Conservation (phyloP, 1,139 yeast genomes). For the Waltiozyma solani region DNA sequence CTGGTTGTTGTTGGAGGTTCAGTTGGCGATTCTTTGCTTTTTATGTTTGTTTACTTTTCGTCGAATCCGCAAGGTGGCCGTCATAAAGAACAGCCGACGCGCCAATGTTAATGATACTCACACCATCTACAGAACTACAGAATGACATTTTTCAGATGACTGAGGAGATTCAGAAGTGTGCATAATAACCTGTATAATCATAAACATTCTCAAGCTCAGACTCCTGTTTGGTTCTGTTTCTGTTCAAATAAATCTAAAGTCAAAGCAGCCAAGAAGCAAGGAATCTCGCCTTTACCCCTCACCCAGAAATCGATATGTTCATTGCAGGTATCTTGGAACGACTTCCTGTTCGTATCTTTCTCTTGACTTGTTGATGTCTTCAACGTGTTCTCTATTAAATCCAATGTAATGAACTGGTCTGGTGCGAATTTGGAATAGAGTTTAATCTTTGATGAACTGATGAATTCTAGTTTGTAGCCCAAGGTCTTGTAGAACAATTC, state of each 20-base stretch:
- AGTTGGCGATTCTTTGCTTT: no score
- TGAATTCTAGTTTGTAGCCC: constrained; percentile 68
- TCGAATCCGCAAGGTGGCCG: no score
- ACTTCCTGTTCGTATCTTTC: not conserved
- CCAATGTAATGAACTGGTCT: constrained; percentile 23
- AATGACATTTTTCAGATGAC: no score
- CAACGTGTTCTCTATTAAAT: constrained; percentile 23
- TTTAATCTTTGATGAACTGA: constrained; percentile 58
- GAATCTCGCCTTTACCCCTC: constrained; percentile 57
- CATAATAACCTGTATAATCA: no score
- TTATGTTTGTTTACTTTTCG: no score
- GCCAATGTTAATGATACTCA: no score
- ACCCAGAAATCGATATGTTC: constrained; percentile 60
- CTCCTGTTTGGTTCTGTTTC: no score
- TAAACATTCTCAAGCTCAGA: no score
- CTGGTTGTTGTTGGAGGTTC: no score
- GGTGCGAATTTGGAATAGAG: constrained; percentile 42
- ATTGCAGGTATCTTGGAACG: constrained; percentile 29
- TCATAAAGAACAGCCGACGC: no score
- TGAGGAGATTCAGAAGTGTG: no score
- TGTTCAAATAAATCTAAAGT: constrained; percentile 49
- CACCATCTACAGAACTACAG: no score
- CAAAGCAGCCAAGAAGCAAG: constrained; percentile 73
- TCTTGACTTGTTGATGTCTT: constrained; percentile 16
- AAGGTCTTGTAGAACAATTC: constrained; percentile 58